phyloP scores from a whole-genome alignment of 306 rosid species.

The Inga leiocalycina region DNA sequence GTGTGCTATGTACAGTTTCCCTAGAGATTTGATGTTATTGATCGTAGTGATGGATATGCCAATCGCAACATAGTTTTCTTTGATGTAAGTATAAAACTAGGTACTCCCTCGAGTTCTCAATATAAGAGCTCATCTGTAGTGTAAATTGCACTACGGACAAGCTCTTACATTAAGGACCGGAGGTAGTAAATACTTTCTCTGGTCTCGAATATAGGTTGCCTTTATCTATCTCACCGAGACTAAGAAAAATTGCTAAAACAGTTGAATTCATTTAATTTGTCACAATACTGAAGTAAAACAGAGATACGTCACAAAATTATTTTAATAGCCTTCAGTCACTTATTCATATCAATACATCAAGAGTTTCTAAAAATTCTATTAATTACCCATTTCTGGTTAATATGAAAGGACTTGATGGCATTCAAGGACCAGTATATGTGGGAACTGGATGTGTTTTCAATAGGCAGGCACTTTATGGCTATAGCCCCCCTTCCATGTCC shows the following conservation, averaged over 20 bases:
- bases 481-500: constrained; percentile 81
- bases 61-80: constrained; percentile 96
- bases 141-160: no score
- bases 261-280: neutral
- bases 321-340: neutral
- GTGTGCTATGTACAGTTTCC: constrained; percentile 95
- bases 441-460: constrained; percentile 95
- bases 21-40: constrained; percentile 98
- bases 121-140: no score
- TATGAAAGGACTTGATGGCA: constrained; percentile 98
- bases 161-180: no score
- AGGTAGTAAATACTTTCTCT: neutral
- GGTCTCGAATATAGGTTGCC: neutral
- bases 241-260: neutral
- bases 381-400: constrained; percentile 70
- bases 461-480: constrained; percentile 97
- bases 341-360: neutral
- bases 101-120: neutral
- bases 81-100: constrained; percentile 70
- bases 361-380: constrained; percentile 24
- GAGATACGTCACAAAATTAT: neutral
- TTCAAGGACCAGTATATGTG: constrained; percentile 97
- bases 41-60: constrained; percentile 97
- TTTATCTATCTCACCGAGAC: neutral
- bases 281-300: constrained; percentile 17